Conservation (phyloP, 2,329 filamentous ascomycete species). For the Intubia oerlemansii region DNA sequence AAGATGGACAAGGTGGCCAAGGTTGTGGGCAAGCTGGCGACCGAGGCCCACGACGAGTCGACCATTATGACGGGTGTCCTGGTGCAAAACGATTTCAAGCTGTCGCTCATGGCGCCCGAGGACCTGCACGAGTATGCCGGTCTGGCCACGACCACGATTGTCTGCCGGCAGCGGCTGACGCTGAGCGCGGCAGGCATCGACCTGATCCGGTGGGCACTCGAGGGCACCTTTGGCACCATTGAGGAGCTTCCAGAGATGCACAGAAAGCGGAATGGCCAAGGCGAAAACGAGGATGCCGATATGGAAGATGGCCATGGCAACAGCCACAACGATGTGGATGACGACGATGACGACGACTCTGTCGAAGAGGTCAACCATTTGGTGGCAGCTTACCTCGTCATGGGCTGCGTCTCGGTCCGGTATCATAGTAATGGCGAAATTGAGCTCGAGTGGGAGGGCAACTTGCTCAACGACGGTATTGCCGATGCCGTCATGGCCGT, state of each 20-base stretch:
- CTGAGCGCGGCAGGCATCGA: constrained; percentile 78
- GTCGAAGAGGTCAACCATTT: constrained; percentile 46
- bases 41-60: constrained; percentile 13
- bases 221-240: constrained; percentile 81
- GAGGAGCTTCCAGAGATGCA: constrained; percentile 40
- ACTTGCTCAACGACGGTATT: constrained; percentile 92
- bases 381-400: constrained; percentile 45
- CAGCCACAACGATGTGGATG: constrained; percentile 27
- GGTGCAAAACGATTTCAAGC: constrained; percentile 94
- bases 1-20: constrained; percentile 88
- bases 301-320: constrained; percentile 3
- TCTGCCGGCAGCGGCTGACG: constrained; percentile 76
- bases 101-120: constrained; percentile 90
- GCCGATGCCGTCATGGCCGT: constrained; percentile 95
- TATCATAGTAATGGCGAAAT: constrained; percentile 60
- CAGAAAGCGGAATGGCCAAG: too few relatives aligned
- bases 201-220: constrained; percentile 80
- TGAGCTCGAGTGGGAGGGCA: constrained; percentile 92
- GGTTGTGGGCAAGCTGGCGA: constrained; percentile 82
- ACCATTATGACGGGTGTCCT: constrained; percentile 66
- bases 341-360: constrained; percentile 12
- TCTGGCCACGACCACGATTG: constrained; percentile 85
- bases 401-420: constrained; percentile 76
- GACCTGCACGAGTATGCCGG: constrained; percentile 91
- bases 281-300: constrained; percentile 12